Evolutionary conservation across 495 filamentous ascomycete species (phyloP), one percentile per base, ranked within the genome.

Genomic region (Pseudomonodictys pantanalensis): DNA sequence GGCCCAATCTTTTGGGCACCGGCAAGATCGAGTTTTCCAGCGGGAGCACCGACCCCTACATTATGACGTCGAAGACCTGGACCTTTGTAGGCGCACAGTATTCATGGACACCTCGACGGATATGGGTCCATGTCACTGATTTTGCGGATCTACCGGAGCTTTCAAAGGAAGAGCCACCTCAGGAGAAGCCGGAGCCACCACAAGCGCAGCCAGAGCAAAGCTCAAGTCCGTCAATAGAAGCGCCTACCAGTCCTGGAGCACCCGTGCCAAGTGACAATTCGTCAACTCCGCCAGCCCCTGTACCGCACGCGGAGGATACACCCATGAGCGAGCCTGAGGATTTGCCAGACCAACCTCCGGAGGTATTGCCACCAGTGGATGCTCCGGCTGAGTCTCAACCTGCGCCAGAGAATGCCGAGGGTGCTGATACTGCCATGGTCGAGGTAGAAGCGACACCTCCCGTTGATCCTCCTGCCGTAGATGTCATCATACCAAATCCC

Each of bases 41-140:
- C 33, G 63, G 63, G 17, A 62, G 52, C 41, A 62, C 28, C 28
- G 63, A 66, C 25, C 58, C 49, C 26, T 66, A 64, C 26, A 43
- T 33, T 0, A 46, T 56, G 17, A 20, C 46, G 12, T 52, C 48
- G 8, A 52, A 64, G 49, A 25, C 29, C 0, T 68, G 65, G 65
- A 41, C 52, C 9, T 29, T 65, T 7, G 23, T 54, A 24, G 58
- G 59, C n/a, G 20, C 42, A 20, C 35, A 45, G 15, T 49, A 52
- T 10, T 42, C 45, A 3, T 61, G 46, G 56, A 15, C 52, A 26
- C 26, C 56, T 3, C 33, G 42, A 38, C 52, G 62, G 12, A 63
- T 69, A n/a, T 69, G 66, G 67, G 26, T 67, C 18, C 64, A 69
- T 54, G 38, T 69, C 10, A 25, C 65, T 35, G 64, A 67, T 33